A percentile compares a stretch with the other conserved stretches of the same genome.
These are phyloP conservation scores for Phytophthora rubi DNA, from an alignment of 352 stramenopile genomes.

Conservation along the genomic window DNA sequence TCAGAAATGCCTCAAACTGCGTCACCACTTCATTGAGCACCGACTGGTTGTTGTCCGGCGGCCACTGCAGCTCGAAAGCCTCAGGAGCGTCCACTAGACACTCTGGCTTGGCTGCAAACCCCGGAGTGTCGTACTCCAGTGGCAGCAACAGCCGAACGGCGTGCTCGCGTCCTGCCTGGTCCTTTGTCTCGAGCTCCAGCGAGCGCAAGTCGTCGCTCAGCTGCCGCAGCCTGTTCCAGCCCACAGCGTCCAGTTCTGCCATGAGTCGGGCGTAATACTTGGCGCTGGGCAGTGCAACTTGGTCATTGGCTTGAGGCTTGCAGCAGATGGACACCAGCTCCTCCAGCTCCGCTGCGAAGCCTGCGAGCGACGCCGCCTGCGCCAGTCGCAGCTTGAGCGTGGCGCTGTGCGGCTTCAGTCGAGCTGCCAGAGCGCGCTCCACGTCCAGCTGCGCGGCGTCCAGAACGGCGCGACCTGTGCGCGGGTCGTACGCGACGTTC, in stretches of 20 bases:
- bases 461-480: constrained; percentile 34
- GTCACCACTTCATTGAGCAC: constrained; percentile 43
- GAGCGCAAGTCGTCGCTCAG: constrained; percentile 65
- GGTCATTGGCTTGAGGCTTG: constrained; percentile 3
- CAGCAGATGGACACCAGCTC: constrained; percentile 64
- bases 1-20: constrained; percentile 66
- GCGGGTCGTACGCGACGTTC: constrained; percentile 37
- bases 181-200: constrained; percentile 59
- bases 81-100: constrained; percentile 68
- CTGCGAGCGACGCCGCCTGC: constrained; percentile 59
- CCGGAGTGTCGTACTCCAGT: constrained; percentile 39
- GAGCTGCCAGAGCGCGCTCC: constrained; percentile 53
- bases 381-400: constrained; percentile 66
- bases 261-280: constrained; percentile 69
- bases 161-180: constrained; percentile 53
- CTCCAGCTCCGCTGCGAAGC: constrained; percentile 62
- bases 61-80: constrained; percentile 51
- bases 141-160: constrained; percentile 50
- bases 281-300: constrained; percentile 44
- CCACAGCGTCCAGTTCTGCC: constrained; percentile 62
- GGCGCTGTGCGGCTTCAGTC: constrained; percentile 47
- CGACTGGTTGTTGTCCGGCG: constrained; percentile 1
- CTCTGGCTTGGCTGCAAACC: not conserved
- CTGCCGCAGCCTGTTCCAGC: constrained; percentile 61
- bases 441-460: constrained; percentile 55